A percentile compares a stretch with the other conserved stretches of the same genome.
These are phyloP conservation scores for Iberis amara DNA, from an alignment of 441 rosid species.

Conservation along the genomic window DNA sequence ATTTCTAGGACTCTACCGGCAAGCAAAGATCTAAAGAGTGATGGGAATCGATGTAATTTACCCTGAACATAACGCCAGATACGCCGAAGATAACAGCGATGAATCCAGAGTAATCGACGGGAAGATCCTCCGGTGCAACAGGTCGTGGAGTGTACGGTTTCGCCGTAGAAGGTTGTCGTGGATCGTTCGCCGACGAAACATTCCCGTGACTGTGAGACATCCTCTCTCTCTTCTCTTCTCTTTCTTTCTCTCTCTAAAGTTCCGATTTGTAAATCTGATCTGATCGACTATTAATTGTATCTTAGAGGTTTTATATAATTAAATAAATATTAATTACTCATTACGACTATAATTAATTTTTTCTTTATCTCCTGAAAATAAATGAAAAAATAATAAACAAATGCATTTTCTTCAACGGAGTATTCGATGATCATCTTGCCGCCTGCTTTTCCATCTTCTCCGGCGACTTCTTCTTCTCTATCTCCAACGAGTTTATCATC, in stretches of 20 bases:
- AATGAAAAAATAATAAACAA: too few relatives aligned
- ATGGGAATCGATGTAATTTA: constrained; percentile 17
- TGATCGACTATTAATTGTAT: too few relatives aligned
- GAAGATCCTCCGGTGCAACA: constrained; percentile 69
- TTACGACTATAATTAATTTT: too few relatives aligned
- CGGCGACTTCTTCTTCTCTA: constrained; percentile 22
- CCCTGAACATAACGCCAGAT: constrained; percentile 93
- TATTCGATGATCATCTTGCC: constrained; percentile 16
- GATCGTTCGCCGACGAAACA: constrained; percentile 62
- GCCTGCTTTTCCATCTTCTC: constrained; percentile 28
- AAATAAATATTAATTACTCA: too few relatives aligned
- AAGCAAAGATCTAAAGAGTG: neutral
- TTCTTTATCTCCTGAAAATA: too few relatives aligned
- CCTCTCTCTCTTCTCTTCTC: constrained; percentile 21
- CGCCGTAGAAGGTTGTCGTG: constrained; percentile 81
- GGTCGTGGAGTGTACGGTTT: constrained; percentile 49
- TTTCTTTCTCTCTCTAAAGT: neutral
- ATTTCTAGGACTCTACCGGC: neutral
- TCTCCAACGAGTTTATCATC: constrained; percentile 35
- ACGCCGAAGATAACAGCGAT: constrained; percentile 82
- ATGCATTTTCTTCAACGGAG: neutral
- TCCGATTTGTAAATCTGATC: constrained; percentile 14
- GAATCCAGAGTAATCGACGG: constrained; percentile 90
- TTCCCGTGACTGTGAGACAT: constrained; percentile 55
- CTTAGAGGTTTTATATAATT: too few relatives aligned